Conservation (phyloP, 2,329 filamentous ascomycete species). For the Cordyceps cateniannulata region DNA sequence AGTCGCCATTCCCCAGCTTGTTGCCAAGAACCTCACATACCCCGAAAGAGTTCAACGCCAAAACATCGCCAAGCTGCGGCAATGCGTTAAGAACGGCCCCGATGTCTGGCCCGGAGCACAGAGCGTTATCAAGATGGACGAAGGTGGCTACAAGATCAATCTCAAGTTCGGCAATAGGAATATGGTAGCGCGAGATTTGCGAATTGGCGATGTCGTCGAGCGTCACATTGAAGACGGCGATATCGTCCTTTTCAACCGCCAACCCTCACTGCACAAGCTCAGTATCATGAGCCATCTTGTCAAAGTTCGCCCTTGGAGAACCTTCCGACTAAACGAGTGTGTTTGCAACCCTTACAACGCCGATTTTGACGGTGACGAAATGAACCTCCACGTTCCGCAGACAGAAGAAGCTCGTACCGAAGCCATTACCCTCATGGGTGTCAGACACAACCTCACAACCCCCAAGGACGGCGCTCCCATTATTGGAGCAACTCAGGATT, state of each 20-base stretch:
- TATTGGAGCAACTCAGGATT: conserved; percentile 98
- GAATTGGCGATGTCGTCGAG: conserved; percentile 83
- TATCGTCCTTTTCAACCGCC: conserved; percentile 94
- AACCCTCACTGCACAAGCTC: conserved; percentile 95
- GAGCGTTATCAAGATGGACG: conserved; percentile 65
- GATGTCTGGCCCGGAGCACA: conserved; percentile 85
- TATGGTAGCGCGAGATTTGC: conserved; percentile 64
- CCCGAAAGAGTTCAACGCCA: conserved; percentile 80
- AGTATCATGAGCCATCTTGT: conserved; percentile 96
- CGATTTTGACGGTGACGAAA: conserved; percentile 98
- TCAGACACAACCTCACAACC: conserved; percentile 92
- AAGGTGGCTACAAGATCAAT: conserved; percentile 61
- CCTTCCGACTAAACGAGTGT: conserved; percentile 95
- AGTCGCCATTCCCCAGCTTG: conserved; percentile 82
- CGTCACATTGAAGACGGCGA: conserved; percentile 93
- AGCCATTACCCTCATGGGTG: conserved; percentile 93
- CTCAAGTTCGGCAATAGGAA: conserved; percentile 70
- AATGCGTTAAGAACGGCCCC: conserved; percentile 68
- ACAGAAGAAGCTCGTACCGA: conserved; percentile 95
- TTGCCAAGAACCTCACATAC: conserved; percentile 96
- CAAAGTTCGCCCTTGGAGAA: conserved; percentile 90
- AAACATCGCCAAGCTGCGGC: conserved; percentile 75
- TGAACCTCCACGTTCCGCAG: conserved; percentile 97
- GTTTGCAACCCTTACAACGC: conserved; percentile 98
- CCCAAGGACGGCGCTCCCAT: conserved; percentile 98